Evolutionary conservation across 1,284 basidiomycete species (phyloP).

Genomic region (Tetrapyrgos nigripes): DNA sequence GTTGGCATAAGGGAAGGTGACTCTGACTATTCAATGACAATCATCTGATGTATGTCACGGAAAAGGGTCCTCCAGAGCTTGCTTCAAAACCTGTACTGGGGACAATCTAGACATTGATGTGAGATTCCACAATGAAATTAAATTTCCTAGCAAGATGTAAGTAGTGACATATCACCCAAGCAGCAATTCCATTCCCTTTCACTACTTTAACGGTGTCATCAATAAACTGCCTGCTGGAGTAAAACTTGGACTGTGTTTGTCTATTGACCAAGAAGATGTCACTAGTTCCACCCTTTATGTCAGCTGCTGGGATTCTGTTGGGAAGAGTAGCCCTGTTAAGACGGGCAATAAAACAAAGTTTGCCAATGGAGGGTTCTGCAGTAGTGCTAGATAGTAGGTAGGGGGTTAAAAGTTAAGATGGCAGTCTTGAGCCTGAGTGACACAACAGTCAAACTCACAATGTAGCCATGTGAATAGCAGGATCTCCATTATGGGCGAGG

Average conservation of each 20-base stretch:
- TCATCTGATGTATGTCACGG: no score
- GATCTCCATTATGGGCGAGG: conserved; percentile 37
- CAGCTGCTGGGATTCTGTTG: conserved; percentile 33
- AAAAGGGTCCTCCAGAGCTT: conserved; percentile 49
- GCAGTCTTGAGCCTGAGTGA: not conserved
- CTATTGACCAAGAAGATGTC: conserved; percentile 42
- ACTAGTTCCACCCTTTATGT: conserved; percentile 40
- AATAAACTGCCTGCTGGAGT: conserved; percentile 44
- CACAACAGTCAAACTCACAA: conserved; percentile 27
- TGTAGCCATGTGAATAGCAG: conserved; percentile 43
- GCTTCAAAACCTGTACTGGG: conserved; percentile 47
- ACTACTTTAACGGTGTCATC: conserved; percentile 48
- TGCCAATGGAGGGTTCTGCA: conserved; percentile 42
- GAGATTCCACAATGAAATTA: no score
- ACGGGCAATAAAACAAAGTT: conserved; percentile 49
- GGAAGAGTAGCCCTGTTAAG: conserved; percentile 35
- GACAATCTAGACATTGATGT: conserved; percentile 31
- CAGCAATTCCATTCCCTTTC: conserved; percentile 42
- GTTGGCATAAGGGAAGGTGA: no score
- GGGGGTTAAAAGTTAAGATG: no score
- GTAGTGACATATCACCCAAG: conserved; percentile 37
- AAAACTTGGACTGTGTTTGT: conserved; percentile 47
- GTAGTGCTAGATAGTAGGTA: conserved; percentile 25
- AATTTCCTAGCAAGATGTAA: no score
- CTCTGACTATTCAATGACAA: no score